Conservation (phyloP, 345 rosid genomes). For the Rubroshorea leprosula region DNA sequence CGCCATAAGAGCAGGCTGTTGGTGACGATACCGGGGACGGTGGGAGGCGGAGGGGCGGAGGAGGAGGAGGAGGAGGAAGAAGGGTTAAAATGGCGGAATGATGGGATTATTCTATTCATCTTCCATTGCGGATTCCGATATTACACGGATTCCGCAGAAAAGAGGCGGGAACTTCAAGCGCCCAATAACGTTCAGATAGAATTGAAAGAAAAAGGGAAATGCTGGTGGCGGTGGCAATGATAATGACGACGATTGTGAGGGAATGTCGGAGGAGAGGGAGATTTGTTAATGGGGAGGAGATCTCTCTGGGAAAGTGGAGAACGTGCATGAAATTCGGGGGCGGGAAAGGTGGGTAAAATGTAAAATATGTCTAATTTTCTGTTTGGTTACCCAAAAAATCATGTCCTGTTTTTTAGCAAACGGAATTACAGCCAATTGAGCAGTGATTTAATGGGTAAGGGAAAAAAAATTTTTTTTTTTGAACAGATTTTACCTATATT, state of each 20-base stretch:
- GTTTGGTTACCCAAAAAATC: background rate
- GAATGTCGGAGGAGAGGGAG: background rate
- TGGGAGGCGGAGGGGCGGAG: constrained; percentile 6
- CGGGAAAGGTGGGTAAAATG: background rate
- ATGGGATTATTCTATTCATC: constrained; percentile 36
- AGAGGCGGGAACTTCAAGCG: background rate
- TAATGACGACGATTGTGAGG: background rate
- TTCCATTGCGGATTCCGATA: constrained; percentile 52
- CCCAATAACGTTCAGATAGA: background rate
- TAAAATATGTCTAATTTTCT: background rate
- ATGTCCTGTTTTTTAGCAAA: too few species aligned
- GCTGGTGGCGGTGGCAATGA: background rate
- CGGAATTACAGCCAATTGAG: too few species aligned
- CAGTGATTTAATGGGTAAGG: too few species aligned
- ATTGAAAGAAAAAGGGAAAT: background rate
- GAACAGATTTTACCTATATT: too few species aligned
- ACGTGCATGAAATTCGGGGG: background rate
- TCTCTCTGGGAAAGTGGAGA: background rate
- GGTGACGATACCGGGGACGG: constrained; percentile 22
- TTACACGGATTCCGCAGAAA: constrained; percentile 34
- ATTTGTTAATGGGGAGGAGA: background rate
- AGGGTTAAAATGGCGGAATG: constrained; percentile 25
- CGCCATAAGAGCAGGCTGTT: constrained; percentile 59
- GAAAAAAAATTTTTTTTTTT: too few species aligned
- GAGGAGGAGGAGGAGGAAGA: constrained; percentile 32